These are phyloP conservation scores for Cadophora gregata DNA, from an alignment of 2,329 filamentous ascomycete species.

Conservation along the genomic window DNA sequence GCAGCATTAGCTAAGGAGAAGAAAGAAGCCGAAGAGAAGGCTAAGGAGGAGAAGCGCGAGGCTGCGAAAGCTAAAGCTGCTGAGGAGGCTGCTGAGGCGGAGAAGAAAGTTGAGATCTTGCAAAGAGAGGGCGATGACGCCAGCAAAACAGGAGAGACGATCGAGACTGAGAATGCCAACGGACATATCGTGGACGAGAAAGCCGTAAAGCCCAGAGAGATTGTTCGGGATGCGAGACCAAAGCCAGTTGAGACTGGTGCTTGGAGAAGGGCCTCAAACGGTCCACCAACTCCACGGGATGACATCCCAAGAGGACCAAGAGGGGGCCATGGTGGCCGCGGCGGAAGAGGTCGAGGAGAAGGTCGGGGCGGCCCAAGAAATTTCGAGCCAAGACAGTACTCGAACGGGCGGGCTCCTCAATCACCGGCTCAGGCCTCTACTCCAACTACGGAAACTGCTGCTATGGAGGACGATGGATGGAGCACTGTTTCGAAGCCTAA, in stretches of 20 bases:
- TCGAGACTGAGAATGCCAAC: conserved; percentile 45
- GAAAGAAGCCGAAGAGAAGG: conserved; percentile 68
- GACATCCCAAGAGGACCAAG: conserved; percentile 50
- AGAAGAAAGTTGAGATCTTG: conserved; percentile 43
- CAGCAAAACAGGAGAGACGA: conserved; percentile 40
- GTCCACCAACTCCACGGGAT: conserved; percentile 47
- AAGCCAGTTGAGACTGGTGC: conserved; percentile 63
- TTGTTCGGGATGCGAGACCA: conserved; percentile 55
- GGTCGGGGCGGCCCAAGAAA: conserved; percentile 39
- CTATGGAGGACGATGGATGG: conserved; percentile 67
- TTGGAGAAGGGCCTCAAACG: conserved; percentile 62
- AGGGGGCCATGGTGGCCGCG: conserved; percentile 51
- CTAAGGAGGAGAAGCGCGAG: conserved; percentile 66
- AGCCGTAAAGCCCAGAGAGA: conserved; percentile 52
- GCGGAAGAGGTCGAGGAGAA: conserved; percentile 49
- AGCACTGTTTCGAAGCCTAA: conserved; percentile 58
- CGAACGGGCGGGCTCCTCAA: conserved; percentile 54
- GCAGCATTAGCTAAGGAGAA: conserved; percentile 77
- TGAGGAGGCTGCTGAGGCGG: conserved; percentile 42
- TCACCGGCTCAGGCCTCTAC: conserved; percentile 47
- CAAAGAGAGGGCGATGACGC: conserved; percentile 42
- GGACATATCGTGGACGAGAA: conserved; percentile 56
- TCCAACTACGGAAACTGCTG: conserved; percentile 46
- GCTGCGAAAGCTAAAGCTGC: conserved; percentile 50
- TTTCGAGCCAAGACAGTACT: conserved; percentile 38